Evolutionary conservation across 179 eudicot species (phyloP).

Genomic region (Beta macrorhiza): DNA sequence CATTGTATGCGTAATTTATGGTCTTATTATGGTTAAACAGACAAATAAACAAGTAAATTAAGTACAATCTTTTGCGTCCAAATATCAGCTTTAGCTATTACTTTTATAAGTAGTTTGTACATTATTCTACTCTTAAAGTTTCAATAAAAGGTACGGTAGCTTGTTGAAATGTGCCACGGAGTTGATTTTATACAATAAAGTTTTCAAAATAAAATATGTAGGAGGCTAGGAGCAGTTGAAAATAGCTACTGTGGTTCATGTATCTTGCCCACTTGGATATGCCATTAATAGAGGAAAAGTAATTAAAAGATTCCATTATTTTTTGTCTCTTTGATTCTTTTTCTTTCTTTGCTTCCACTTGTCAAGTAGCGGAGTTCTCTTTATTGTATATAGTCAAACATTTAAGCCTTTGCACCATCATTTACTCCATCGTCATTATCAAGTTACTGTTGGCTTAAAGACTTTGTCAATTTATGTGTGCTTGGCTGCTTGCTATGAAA

Average conservation of each 20-base stretch:
- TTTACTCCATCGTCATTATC: not conserved
- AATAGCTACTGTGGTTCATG: not conserved
- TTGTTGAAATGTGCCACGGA: not conserved
- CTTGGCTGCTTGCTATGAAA: not conserved
- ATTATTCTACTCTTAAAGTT: not conserved
- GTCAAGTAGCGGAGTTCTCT: not conserved
- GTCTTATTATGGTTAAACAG: not conserved
- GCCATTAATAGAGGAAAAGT: not conserved
- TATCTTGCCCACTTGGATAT: not conserved
- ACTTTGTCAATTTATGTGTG: not conserved
- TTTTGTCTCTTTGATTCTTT: not conserved
- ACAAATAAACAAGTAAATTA: not conserved
- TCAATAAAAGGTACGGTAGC: slow-evolving; percentile 12
- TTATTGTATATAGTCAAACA: not conserved
- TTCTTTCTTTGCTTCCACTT: too few relatives aligned
- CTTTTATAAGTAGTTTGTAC: not conserved
- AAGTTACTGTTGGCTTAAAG: not conserved
- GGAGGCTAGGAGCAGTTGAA: too few relatives aligned
- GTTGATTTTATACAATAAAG: not conserved
- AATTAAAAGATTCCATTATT: not conserved
- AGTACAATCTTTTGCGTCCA: not conserved
- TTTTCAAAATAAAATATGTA: not conserved
- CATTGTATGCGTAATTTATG: not conserved
- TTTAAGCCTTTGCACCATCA: not conserved
- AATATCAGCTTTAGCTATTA: not conserved